Base-by-base conservation (phyloP, 192 early-diverging fungal species). In the Phlyctochytrium bullatum region DNA sequence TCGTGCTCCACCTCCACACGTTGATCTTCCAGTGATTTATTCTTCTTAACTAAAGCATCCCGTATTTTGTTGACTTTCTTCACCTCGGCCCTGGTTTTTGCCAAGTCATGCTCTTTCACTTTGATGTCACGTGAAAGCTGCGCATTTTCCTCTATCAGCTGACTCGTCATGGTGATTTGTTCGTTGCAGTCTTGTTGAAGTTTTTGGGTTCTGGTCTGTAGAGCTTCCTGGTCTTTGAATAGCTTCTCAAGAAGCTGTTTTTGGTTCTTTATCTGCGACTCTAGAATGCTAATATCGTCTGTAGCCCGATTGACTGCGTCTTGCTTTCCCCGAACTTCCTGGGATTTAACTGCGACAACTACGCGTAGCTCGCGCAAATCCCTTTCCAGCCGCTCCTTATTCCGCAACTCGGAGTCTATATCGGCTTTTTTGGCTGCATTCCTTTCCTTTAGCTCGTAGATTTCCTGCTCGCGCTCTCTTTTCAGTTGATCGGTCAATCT, bases 281-380 rank as follows among this genome's bases (percentile, higher is more conserved):
- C 83, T 14, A 88, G 61, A 10, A 78, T 73, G 12, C 74, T 53
- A 40, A 86, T 83, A 32, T 88, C 84, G 40, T 88, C 86, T 3
- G 77, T 79, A 14, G 80, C 80, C 1, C 86, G 34, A 69, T 88
- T 88, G 12, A 87, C 83, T 1, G 76, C 67, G 53, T 87, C 80
- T 64, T 87, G 86, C 68, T 82, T 81, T 16, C 70, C 73, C 16
- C 77, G 61, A 4, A 85, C 86, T 69, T 87, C 86, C 68, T 85
- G 85, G 34, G 78, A 82, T 62, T 87, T 87, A 30, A 83, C 78
- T 2, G 80, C 73, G 0, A 87, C 86, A 0, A 84, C 75, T 4
- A 78, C 80, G 24, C 86, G 71, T 27, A 86, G 73, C 47, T 88
- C 85, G 14, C 82, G 64, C 58, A 87, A 54, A 36, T 88, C 86